Base-by-base conservation (phyloP, 306 rosid genomes). In the Sophora flavescens region DNA sequence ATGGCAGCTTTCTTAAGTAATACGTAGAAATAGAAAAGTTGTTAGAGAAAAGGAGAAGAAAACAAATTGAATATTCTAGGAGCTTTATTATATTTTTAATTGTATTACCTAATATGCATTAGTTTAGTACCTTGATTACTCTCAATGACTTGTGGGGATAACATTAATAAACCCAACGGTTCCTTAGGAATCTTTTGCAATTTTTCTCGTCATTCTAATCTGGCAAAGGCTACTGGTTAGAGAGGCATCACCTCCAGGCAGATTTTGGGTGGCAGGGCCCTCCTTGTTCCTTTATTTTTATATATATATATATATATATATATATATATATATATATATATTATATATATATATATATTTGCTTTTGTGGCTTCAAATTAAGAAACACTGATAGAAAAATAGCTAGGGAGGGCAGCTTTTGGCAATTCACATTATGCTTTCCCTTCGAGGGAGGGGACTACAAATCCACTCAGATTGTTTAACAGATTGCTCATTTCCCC, bases 91-190 rank as follows among this genome's bases (percentile, higher is more conserved):
- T 70, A 48, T 17, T 18, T 38, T 17, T 18, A 58, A 68, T 70
- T 7, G 33, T 16, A 26, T 15, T 36, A 82, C 86, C 86, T 75
- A 82, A 70, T 61, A 32, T 70, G 28, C 63, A 79, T 65, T 82
- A 65, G 57, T 75, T 78, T 82, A 85, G 77, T 78, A 18, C 3
- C 8, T 63, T 63, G 61, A 78, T 85, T 74, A 74, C 63, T 3
- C 36, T 39, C 39, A n/a, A 72, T 81, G 84, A 78, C 84, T 57
- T 82, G 86, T 85, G 39, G 14, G 50, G 88, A 85, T 85, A 85
- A 85, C 78, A 75, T 78, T 33, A 75, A 70, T 16, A 75, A 60
- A 66, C 33, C 10, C 59, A 75, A 67, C 14, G 80, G 72, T 3
- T 65, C 15, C 57, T 32, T 4, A 8, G 66, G 82, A 70, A 81